These are phyloP conservation scores for Striga hermonthica DNA, from an alignment of 305 asterid species.

Conservation along the genomic window DNA sequence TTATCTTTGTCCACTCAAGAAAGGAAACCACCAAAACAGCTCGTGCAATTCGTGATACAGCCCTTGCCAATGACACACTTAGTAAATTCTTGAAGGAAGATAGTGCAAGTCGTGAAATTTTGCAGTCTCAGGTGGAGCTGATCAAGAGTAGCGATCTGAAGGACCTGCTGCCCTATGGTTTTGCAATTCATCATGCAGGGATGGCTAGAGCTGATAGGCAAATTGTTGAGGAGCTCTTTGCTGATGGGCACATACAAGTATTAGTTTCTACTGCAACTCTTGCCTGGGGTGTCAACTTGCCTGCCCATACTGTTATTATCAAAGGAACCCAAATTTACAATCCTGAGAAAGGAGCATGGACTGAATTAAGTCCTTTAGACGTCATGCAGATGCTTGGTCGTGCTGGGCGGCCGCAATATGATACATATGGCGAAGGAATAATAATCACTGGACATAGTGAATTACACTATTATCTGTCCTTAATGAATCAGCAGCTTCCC, in stretches of 20 bases:
- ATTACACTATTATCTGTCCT: slow-evolving; percentile 72
- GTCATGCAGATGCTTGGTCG: slow-evolving; percentile 99
- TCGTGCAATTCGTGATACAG: slow-evolving; percentile 82
- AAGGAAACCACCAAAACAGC: slow-evolving; percentile 96
- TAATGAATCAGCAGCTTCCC: slow-evolving; percentile 98
- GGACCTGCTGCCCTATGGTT: slow-evolving; percentile 83
- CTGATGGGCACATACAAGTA: slow-evolving; percentile 79
- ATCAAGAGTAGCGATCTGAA: slow-evolving; percentile 80
- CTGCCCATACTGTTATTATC: slow-evolving; percentile 91
- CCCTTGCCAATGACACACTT: slow-evolving; percentile 81
- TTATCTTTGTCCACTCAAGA: slow-evolving; percentile 90
- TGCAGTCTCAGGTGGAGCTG: slow-evolving; percentile 75
- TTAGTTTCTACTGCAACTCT: slow-evolving; percentile 94
- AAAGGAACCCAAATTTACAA: slow-evolving; percentile 91
- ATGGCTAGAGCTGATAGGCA: slow-evolving; percentile 89
- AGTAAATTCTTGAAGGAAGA: slow-evolving; percentile 84
- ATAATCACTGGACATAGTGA: slow-evolving; percentile 88
- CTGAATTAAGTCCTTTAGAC: slow-evolving; percentile 91
- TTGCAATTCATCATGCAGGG: slow-evolving; percentile 98
- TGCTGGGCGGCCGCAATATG: slow-evolving; percentile 99
- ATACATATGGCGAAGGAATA: slow-evolving; percentile 89
- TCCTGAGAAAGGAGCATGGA: slow-evolving; percentile 99
- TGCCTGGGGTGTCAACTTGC: slow-evolving; percentile 99
- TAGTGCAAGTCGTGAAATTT: slow-evolving; percentile 86
- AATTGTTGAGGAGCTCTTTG: slow-evolving; percentile 88